A percentile compares a stretch with the other conserved stretches of the same genome.
Conservation (phyloP, 495 filamentous ascomycete species). For the Mytilinidion resinicola region DNA sequence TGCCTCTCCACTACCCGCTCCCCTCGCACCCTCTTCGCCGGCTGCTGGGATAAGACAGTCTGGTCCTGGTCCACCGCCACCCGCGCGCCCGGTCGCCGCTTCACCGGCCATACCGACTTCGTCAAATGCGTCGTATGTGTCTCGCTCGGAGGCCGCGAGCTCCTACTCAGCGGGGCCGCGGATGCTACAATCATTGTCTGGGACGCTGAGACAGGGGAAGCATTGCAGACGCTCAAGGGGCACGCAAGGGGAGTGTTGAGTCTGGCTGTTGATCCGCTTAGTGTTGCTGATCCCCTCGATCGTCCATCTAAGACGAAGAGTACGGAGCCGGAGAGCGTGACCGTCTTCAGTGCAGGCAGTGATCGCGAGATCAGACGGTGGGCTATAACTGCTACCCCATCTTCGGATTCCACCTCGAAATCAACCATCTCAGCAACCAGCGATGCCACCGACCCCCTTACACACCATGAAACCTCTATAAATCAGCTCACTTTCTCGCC, state of each 20-base stretch:
- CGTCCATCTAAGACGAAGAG: constrained; percentile 11
- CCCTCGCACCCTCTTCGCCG: constrained; percentile 61
- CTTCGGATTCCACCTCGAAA: neutral
- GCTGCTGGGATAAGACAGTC: constrained; percentile 87
- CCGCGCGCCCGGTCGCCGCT: constrained; percentile 47
- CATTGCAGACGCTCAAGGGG: constrained; percentile 68
- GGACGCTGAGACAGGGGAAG: constrained; percentile 59
- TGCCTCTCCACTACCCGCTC: constrained; percentile 50
- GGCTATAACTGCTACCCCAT: constrained; percentile 39
- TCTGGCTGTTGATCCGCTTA: constrained; percentile 61
- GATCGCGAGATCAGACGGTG: constrained; percentile 79
- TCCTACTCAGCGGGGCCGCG: constrained; percentile 77
- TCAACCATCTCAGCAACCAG: constrained; percentile 14
- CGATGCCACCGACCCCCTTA: constrained; percentile 43
- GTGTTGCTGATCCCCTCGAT: neutral
- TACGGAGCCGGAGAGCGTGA: constrained; percentile 36
- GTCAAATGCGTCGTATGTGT: constrained; percentile 64
- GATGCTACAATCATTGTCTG: constrained; percentile 84
- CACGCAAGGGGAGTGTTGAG: constrained; percentile 71
- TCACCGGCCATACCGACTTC: constrained; percentile 81
- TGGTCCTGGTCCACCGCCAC: constrained; percentile 71
- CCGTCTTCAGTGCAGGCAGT: constrained; percentile 72
- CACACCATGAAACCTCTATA: constrained; percentile 84
- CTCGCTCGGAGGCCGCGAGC: constrained; percentile 45
- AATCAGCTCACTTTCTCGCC: constrained; percentile 65